A percentile compares a stretch with the other conserved stretches of the same genome.
Conservation (phyloP, 192 early-diverging fungal genomes). For the Lunasporangiospora selenospora region DNA sequence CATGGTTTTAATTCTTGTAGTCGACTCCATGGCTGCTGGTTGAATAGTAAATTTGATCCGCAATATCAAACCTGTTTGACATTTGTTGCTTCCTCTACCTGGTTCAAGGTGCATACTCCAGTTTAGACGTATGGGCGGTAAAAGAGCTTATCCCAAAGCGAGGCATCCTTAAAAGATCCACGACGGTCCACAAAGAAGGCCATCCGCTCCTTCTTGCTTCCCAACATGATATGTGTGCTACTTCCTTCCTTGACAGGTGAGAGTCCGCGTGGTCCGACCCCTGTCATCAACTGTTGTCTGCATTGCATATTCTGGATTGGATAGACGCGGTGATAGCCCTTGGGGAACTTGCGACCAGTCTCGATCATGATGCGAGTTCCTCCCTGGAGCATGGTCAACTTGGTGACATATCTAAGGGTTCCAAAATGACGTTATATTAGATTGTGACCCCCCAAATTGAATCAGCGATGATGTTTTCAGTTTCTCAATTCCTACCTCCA, state of each 20-base stretch:
- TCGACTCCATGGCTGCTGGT: no score
- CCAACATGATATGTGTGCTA: slow-evolving; percentile 38
- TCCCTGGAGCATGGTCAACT: slow-evolving; percentile 29
- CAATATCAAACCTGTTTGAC: no score
- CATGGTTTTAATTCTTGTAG: no score
- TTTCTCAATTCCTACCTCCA: slow-evolving; percentile 20
- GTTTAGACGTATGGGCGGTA: slow-evolving; percentile 20
- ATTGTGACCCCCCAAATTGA: no score
- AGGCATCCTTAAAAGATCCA: slow-evolving; percentile 24
- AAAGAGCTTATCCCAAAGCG: slow-evolving; percentile 38
- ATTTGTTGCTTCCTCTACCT: no score
- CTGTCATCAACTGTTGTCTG: slow-evolving; percentile 32
- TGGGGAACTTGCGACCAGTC: slow-evolving; percentile 40
- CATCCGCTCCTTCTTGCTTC: slow-evolving; percentile 44
- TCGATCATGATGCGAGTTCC: slow-evolving; percentile 43
- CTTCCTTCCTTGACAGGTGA: slow-evolving; percentile 31
- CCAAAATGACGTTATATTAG: no score
- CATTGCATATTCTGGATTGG: slow-evolving; percentile 47
- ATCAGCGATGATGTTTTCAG: background rate
- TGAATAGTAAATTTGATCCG: no score
- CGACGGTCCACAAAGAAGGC: slow-evolving; percentile 42
- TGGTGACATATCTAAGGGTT: slow-evolving; percentile 46
- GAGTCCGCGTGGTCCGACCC: slow-evolving; percentile 34
- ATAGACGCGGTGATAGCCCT: slow-evolving; percentile 33
- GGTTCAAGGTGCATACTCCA: background rate